Evolutionary conservation across 495 filamentous ascomycete genomes (phyloP).

Genomic region (Hypoxylon rickii): DNA sequence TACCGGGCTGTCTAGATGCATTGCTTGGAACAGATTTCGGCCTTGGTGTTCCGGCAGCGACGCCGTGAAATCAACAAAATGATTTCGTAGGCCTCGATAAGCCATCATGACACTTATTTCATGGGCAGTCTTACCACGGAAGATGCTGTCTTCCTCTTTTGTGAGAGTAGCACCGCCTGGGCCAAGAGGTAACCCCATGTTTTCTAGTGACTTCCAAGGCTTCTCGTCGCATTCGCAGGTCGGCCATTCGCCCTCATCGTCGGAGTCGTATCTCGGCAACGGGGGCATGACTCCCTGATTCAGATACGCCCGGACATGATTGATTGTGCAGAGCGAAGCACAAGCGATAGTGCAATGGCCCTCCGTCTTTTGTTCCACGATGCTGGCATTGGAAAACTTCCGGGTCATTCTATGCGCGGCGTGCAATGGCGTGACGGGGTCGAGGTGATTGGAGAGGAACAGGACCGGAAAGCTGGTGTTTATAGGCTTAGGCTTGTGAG

Average conservation of each 20-base stretch:
- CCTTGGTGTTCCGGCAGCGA: background rate
- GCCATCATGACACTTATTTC: slow-evolving; percentile 9
- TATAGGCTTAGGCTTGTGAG: slow-evolving; percentile 38
- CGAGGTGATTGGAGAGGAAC: slow-evolving; percentile 61
- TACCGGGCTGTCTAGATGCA: background rate
- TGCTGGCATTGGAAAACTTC: slow-evolving; percentile 49
- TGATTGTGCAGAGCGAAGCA: slow-evolving; percentile 46
- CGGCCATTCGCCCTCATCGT: slow-evolving; percentile 43
- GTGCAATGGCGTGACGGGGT: slow-evolving; percentile 63
- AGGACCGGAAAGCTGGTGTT: slow-evolving; percentile 62
- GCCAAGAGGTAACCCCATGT: background rate
- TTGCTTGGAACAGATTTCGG: slow-evolving; percentile 7
- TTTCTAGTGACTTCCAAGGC: slow-evolving; percentile 37
- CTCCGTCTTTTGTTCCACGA: slow-evolving; percentile 49
- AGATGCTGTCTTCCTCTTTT: background rate
- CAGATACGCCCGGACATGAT: slow-evolving; percentile 45
- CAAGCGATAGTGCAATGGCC: slow-evolving; percentile 52
- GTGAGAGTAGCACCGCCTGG: background rate
- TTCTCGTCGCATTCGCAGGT: slow-evolving; percentile 44
- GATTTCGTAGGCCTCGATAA: slow-evolving; percentile 6
- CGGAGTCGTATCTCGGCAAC: slow-evolving; percentile 36
- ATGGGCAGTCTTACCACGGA: slow-evolving; percentile 18
- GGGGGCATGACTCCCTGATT: slow-evolving; percentile 46
- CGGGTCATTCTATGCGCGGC: slow-evolving; percentile 58
- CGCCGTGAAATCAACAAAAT: slow-evolving; percentile 4